Evolutionary conservation across 768 basidiomycete species (phyloP).

Genomic region (Myochromella boudieri): DNA sequence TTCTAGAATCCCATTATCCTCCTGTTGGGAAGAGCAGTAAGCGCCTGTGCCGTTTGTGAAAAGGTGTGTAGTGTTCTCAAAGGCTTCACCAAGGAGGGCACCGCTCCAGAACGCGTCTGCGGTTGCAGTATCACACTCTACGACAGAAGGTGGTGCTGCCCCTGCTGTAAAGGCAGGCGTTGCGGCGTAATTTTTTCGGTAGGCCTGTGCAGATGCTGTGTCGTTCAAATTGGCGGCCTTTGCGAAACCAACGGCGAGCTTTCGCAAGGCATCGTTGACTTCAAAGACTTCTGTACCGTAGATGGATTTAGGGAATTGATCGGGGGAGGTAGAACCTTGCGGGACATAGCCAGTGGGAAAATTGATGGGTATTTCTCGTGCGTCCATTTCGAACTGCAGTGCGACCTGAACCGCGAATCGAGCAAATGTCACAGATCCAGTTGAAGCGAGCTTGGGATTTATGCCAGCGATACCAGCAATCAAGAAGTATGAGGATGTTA

Average conservation of each 20-base stretch:
- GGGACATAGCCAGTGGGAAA: slow-evolving; percentile 7
- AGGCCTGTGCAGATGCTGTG: not conserved
- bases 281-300: slow-evolving; percentile 10
- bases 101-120: slow-evolving; percentile 4
- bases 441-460: slow-evolving; percentile 3
- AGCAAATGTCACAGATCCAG: slow-evolving; percentile 2
- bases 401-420: slow-evolving; percentile 6
- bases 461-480: slow-evolving; percentile 5
- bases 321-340: slow-evolving; percentile 2
- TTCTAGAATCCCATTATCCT: slow-evolving; percentile 4
- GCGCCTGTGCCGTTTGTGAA: slow-evolving; percentile 5
- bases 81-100: not conserved
- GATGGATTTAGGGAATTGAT: slow-evolving; percentile 1
- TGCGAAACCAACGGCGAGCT: slow-evolving; percentile 3
- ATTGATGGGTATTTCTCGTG: slow-evolving; percentile 5
- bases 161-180: slow-evolving; percentile 4
- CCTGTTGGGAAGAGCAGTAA: slow-evolving; percentile 6
- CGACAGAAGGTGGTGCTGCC: slow-evolving; percentile 1
- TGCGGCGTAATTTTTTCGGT: slow-evolving; percentile 1
- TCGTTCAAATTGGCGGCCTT: slow-evolving; percentile 4
- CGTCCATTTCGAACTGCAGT: slow-evolving; percentile 5
- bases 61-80: slow-evolving; percentile 5
- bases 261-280: slow-evolving; percentile 3
- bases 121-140: slow-evolving; percentile 6
- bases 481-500: slow-evolving; percentile 5